phyloP scores from a whole-genome alignment of 2,329 filamentous ascomycete species.

The Cordyceps farinosa region DNA sequence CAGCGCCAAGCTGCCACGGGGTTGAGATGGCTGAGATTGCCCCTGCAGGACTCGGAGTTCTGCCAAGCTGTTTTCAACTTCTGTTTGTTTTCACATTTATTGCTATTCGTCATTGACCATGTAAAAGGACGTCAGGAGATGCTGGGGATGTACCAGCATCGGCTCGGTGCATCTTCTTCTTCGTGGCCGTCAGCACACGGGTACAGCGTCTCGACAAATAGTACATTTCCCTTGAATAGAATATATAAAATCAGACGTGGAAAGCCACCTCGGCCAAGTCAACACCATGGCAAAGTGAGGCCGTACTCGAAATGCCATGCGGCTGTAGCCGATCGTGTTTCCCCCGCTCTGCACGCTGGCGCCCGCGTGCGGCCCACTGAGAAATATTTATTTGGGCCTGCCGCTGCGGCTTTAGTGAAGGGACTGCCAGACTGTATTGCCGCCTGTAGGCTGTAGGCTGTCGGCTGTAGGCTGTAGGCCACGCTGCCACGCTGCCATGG shows the following conservation, averaged over 20 bases:
- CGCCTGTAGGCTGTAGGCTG: no score
- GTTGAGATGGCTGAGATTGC: no score
- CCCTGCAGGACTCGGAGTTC: no score
- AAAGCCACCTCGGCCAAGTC: not conserved
- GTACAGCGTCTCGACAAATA: no score
- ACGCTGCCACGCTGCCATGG: not conserved
- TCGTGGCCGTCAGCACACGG: not conserved
- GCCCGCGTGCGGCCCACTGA: not conserved
- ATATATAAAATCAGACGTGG: not conserved
- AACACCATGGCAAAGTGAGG: not conserved
- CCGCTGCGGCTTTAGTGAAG: not conserved
- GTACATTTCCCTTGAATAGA: no score
- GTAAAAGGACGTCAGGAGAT: not conserved
- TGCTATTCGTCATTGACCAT: not conserved
- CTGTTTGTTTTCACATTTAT: not conserved
- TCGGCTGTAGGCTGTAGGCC: no score
- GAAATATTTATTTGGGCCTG: not conserved
- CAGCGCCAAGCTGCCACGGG: not conserved
- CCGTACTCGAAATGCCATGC: not conserved
- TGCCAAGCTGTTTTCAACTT: no score
- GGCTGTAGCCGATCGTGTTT: constrained; percentile 11
- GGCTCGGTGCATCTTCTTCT: not conserved
- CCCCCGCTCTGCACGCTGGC: not conserved
- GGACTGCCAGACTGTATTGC: not conserved
- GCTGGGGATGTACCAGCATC: not conserved